Conservation (phyloP, 2,329 filamentous ascomycete genomes). For the Aspergillus clavatus region DNA sequence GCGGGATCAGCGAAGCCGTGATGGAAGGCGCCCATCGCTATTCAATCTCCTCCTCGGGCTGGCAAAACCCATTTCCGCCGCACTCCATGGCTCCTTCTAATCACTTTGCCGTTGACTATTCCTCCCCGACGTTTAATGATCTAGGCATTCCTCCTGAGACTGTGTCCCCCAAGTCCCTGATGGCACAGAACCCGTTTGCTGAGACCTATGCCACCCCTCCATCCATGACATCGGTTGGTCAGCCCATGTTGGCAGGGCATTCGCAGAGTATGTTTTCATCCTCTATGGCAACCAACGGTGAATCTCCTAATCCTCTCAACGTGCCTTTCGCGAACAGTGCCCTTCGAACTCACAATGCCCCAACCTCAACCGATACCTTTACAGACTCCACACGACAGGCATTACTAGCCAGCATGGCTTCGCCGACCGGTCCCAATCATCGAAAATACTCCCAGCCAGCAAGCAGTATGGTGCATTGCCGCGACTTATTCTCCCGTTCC, state of each 20-base stretch:
- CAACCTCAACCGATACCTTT: slow-evolving; percentile 60
- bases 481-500: slow-evolving; percentile 33
- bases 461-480: slow-evolving; percentile 45
- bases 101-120: slow-evolving; percentile 70
- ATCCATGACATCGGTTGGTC: slow-evolving; percentile 68
- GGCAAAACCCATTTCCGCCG: slow-evolving; percentile 65
- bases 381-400: slow-evolving; percentile 62
- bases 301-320: slow-evolving; percentile 45
- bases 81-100: slow-evolving; percentile 62
- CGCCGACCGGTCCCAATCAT: slow-evolving; percentile 53
- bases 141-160: slow-evolving; percentile 65
- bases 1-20: slow-evolving; percentile 74
- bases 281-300: slow-evolving; percentile 40
- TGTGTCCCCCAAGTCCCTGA: slow-evolving; percentile 70
- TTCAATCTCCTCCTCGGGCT: slow-evolving; percentile 53
- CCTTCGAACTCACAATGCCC: slow-evolving; percentile 55
- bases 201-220: slow-evolving; percentile 77
- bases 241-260: slow-evolving; percentile 63
- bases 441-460: slow-evolving; percentile 58
- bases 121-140: slow-evolving; percentile 70
- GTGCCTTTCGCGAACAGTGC: slow-evolving; percentile 55
- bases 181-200: slow-evolving; percentile 62
- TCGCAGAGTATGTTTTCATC: slow-evolving; percentile 49
- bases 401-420: slow-evolving; percentile 57
- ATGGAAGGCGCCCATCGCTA: slow-evolving; percentile 68